Evolutionary conservation across 164 flowering plant genomes (phyloP).

Genomic region (Cinnamomum chago): DNA sequence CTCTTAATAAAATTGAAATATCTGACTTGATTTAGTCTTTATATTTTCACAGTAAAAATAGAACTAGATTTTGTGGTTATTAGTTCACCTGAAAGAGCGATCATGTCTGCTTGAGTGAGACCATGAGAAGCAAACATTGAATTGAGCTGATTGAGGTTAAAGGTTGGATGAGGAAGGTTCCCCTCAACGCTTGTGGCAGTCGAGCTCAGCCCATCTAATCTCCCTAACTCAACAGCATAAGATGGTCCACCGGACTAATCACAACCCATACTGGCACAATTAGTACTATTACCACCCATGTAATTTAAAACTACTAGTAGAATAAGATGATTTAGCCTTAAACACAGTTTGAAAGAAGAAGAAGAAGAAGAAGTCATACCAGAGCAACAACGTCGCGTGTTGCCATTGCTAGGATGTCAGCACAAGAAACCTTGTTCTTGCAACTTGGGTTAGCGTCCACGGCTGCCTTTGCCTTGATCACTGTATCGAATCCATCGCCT

Average conservation of each 20-base stretch:
- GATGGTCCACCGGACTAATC: slow-evolving; percentile 53
- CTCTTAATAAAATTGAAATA: background rate
- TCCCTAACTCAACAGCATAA: slow-evolving; percentile 72
- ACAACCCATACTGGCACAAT: background rate
- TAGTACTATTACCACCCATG: background rate
- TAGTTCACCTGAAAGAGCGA: slow-evolving; percentile 71
- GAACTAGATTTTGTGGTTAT: background rate
- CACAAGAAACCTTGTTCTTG: slow-evolving; percentile 78
- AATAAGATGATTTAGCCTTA: background rate
- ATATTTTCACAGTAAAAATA: background rate
- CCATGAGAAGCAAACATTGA: slow-evolving; percentile 49
- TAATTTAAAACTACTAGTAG: background rate
- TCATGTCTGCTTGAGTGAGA: slow-evolving; percentile 64
- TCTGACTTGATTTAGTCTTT: too few relatives aligned
- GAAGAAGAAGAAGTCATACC: slow-evolving; percentile 24
- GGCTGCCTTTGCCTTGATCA: slow-evolving; percentile 76
- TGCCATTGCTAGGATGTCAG: slow-evolving; percentile 83
- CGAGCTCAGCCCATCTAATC: slow-evolving; percentile 66
- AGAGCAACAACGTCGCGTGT: slow-evolving; percentile 60
- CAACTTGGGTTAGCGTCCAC: slow-evolving; percentile 50
- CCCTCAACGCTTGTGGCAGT: slow-evolving; percentile 51
- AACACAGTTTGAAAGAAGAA: background rate
- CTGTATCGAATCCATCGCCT: slow-evolving; percentile 87
- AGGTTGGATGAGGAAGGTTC: slow-evolving; percentile 56
- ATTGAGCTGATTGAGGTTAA: slow-evolving; percentile 58